Evolutionary conservation across 768 basidiomycete species (phyloP).

Genomic region (Peribolospora kevripleyi): DNA sequence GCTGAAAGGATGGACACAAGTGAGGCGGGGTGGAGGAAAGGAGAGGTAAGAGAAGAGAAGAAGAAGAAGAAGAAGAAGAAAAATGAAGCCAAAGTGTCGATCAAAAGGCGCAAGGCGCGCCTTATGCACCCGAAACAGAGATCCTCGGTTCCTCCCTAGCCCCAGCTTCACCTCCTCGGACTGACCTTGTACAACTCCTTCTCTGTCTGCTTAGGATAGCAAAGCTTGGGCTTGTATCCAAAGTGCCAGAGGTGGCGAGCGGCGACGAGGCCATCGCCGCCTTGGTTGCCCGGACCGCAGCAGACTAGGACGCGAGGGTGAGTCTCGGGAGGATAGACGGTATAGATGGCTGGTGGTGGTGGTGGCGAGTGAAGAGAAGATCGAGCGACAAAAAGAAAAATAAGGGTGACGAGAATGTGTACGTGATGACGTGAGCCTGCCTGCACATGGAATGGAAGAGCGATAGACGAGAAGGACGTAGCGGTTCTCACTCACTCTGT

Average conservation of each 20-base stretch:
- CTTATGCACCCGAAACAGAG: no score
- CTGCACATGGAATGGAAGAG: no score
- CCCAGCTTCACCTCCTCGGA: background rate
- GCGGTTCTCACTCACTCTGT: no score
- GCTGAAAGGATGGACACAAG: constrained; percentile 21
- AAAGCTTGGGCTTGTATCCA: constrained; percentile 66
- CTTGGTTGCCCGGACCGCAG: constrained; percentile 93
- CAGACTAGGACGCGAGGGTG: constrained; percentile 49
- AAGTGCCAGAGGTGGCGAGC: constrained; percentile 88
- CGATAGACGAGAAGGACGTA: no score
- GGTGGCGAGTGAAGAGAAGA: no score
- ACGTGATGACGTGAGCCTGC: no score
- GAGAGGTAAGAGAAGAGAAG: background rate
- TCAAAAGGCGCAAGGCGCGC: no score
- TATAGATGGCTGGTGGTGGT: constrained; percentile 39
- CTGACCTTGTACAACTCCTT: constrained; percentile 75
- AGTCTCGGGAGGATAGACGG: constrained; percentile 34
- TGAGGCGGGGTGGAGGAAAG: background rate
- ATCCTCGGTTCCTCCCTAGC: background rate
- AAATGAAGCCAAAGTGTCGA: no score
- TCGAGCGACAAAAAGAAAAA: no score
- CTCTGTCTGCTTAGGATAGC: constrained; percentile 85
- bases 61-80: background rate
- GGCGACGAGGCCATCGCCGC: constrained; percentile 88
- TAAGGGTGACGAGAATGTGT: no score